Evolutionary conservation across 2,329 filamentous ascomycete species (phyloP).

Genomic region (Calonectria pseudoreteaudii): DNA sequence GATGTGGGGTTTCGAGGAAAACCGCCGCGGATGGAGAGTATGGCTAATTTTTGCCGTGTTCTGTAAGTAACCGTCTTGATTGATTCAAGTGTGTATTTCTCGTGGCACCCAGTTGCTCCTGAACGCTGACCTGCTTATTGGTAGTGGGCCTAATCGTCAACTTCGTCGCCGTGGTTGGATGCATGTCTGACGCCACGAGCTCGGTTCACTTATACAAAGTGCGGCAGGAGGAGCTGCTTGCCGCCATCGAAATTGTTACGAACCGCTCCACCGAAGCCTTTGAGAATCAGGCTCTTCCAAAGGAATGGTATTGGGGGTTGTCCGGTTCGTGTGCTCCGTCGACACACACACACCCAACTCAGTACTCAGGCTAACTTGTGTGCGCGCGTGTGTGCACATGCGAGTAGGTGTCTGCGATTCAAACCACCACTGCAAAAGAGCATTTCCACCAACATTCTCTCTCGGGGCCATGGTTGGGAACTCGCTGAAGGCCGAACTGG

Average conservation of each 20-base stretch:
- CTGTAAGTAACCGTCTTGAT: constrained; percentile 15
- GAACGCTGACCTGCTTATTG: background rate
- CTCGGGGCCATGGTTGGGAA: constrained; percentile 28
- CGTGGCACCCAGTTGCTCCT: background rate
- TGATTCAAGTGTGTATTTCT: background rate
- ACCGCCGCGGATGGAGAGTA: constrained; percentile 28
- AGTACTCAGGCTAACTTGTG: background rate
- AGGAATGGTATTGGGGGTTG: constrained; percentile 28
- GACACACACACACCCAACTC: no score
- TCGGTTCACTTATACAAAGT: constrained; percentile 30
- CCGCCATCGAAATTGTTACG: constrained; percentile 15
- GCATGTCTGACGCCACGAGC: constrained; percentile 23
- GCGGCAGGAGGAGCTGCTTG: constrained; percentile 16
- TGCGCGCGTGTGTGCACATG: no score
- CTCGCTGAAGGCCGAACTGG: constrained; percentile 24
- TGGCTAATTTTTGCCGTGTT: constrained; percentile 34
- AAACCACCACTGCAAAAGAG: constrained; percentile 23
- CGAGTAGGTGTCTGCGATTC: constrained; percentile 23
- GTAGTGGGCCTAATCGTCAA: constrained; percentile 31
- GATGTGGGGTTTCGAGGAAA: constrained; percentile 33
- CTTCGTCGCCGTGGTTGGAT: constrained; percentile 30
- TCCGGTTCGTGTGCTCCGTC: constrained; percentile 12
- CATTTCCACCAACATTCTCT: constrained; percentile 26
- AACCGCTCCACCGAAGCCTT: constrained; percentile 9
- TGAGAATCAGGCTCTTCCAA: constrained; percentile 15